Percentiles rank a stretch among this genome's conserved stretches.
Evolutionary conservation across 768 basidiomycete genomes (phyloP).

Genomic region (Boletus subparvulus): DNA sequence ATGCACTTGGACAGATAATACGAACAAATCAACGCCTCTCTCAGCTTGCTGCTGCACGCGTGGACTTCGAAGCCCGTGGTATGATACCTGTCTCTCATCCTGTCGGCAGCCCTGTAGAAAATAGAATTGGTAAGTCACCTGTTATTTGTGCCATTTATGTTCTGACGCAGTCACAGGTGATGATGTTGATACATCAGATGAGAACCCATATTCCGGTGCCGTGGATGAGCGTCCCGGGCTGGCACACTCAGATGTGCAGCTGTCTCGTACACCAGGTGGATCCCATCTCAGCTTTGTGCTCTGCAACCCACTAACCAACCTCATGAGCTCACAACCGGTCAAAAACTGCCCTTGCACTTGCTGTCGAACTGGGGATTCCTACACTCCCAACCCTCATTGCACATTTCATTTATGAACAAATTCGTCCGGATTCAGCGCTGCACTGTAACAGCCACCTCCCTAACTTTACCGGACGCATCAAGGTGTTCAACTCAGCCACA

Average conservation of each 20-base stretch:
- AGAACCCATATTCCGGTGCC: no score
- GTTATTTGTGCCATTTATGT: no score
- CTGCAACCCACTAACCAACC: neutral
- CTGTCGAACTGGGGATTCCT: neutral
- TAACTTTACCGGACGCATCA: neutral
- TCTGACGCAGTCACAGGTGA: no score
- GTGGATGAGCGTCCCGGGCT: neutral
- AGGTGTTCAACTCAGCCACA: no score
- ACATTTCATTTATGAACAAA: neutral
- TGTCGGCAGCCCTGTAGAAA: no score
- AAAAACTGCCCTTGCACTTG: neutral
- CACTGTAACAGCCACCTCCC: neutral
- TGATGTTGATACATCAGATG: no score
- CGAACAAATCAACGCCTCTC: neutral
- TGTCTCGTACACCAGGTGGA: neutral
- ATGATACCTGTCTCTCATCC: no score
- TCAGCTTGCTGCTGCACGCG: neutral
- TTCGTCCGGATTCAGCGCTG: neutral
- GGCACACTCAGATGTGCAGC: neutral
- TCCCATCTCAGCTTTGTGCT: neutral
- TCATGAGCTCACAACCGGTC: no score
- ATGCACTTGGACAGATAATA: slow-evolving; percentile 22
- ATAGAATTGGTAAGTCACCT: no score
- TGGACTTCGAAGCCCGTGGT: no score
- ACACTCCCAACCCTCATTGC: neutral